phyloP scores from a whole-genome alignment of 345 rosid species.

The Firmiana major region DNA sequence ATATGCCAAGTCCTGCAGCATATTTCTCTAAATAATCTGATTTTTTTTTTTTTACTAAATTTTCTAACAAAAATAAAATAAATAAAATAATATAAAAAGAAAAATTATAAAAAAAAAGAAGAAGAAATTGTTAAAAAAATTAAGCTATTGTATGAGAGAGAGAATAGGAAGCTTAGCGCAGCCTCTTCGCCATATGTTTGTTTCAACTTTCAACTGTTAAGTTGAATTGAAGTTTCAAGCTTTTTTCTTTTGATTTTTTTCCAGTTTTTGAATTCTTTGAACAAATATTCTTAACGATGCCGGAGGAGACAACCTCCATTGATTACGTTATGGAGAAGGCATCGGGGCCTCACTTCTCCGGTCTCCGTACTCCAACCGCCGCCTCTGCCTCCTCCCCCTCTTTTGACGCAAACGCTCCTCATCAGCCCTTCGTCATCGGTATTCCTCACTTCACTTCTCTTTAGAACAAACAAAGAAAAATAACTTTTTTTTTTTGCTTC shows the following conservation, averaged over 20 bases:
- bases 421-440: constrained; percentile 94
- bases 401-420: constrained; percentile 34
- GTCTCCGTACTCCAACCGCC: constrained; percentile 62
- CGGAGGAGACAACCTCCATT: constrained; percentile 51
- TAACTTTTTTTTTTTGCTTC: neutral
- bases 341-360: constrained; percentile 98
- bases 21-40: neutral
- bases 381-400: constrained; percentile 40
- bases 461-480: neutral
- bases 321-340: constrained; percentile 98
- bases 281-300: constrained; percentile 23
- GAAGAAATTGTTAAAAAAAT: neutral
- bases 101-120: neutral
- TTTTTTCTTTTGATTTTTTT: neutral
- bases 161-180: neutral
- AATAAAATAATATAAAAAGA: neutral
- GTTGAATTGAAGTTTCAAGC: neutral
- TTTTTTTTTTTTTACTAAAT: neutral
- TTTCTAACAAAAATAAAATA: neutral
- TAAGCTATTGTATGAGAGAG: neutral
- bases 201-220: neutral
- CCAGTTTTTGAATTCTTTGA: neutral
- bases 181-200: neutral
- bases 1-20: neutral
- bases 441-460: constrained; percentile 1